Conservation (phyloP, 768 basidiomycete genomes). For the Tephrocybe sp. region DNA sequence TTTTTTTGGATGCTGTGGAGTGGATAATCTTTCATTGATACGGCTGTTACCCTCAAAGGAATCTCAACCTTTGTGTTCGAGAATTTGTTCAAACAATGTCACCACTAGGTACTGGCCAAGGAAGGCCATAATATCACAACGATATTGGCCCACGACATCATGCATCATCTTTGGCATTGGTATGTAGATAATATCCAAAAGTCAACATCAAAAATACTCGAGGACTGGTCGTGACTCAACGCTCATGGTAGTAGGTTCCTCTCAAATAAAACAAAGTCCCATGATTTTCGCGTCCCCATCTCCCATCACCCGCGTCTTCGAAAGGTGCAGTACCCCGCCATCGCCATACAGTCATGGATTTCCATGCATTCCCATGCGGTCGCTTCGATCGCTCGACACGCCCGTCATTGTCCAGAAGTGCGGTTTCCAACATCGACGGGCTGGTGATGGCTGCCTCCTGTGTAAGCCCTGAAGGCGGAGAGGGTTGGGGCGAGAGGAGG, state of each 20-base stretch:
- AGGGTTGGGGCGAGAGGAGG: constrained; percentile 30
- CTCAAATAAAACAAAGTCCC: constrained; percentile 52
- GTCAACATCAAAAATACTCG: no score
- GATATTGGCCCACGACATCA: no score
- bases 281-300: constrained; percentile 43
- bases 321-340: constrained; percentile 34
- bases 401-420: constrained; percentile 49
- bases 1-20: no score
- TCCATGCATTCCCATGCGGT: constrained; percentile 57
- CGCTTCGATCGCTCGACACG: constrained; percentile 38
- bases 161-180: no score
- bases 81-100: no score
- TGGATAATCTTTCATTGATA: no score
- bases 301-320: constrained; percentile 20
- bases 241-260: constrained; percentile 37
- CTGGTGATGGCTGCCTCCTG: constrained; percentile 37
- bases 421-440: constrained; percentile 50
- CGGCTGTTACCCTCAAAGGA: no score
- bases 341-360: constrained; percentile 53
- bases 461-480: constrained; percentile 26
- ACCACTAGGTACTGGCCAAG: no score
- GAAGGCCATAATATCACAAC: no score
- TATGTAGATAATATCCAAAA: no score
- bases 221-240: no score
- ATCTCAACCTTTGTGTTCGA: no score